Evolutionary conservation across 108 stramenopile genomes (phyloP), one percentile per base, ranked within the genome.

Genomic region (Nitzschia sp.): DNA sequence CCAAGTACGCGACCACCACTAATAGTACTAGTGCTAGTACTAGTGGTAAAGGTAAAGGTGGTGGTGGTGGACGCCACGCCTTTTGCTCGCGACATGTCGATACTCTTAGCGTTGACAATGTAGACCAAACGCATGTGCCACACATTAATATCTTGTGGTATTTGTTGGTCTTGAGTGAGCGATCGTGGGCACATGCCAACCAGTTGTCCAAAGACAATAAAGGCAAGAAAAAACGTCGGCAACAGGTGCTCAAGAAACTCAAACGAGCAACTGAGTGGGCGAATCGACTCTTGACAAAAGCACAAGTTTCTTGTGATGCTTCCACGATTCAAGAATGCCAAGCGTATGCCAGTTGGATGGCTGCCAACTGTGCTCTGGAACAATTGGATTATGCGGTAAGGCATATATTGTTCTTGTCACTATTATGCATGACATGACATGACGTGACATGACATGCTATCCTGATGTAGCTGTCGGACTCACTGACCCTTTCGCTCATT

Each of bases 271-370:
- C 58, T 46, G 35, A 63, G 23, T 87, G 78, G 76, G 87, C 85
- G 0, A 36, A 23, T 0, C 23, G 66, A 44, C 61, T 92, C 34
- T 57, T 68, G 3, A 68, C 78, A 41, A 60, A 58, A 29, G 69
- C 76, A 0, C 68, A 59, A 50, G 25, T 27, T 5, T 44, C 47
- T 33, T 59, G 68, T 30, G 85, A 87, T 60, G 69, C 74, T 38
- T 65, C 55, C 27, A 86, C 88, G 1, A 61, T 59, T n/a, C 57
- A 68, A 59, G 92, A 93, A 77, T 75, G 75, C 25, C 45, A 78
- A 48, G 82, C 88, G 1, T 93, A 93, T 45, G 79, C 73, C 33
- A 66, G 73, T 21, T 93, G 87, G 85, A 93, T 89, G 85, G 71
- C 68, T n/a, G 92, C 86, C 16, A 93, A 86, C 66, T 78, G 78